Percentiles rank a stretch among this genome's conserved stretches.
These are phyloP conservation scores for Xylariaceae sp. DNA, from an alignment of 2,329 filamentous ascomycete genomes.

Conservation along the genomic window DNA sequence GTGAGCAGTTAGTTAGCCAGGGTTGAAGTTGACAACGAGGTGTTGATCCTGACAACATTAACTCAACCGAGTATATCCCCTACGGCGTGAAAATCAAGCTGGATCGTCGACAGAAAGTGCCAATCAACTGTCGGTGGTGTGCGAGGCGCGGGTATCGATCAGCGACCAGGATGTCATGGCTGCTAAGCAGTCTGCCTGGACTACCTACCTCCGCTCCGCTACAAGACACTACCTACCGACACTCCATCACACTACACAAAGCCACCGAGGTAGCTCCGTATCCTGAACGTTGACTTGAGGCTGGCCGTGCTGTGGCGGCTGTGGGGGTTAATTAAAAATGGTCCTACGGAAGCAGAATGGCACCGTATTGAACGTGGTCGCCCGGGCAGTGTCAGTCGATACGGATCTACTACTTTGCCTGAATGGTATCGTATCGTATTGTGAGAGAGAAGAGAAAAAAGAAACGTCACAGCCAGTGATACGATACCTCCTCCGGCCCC, in stretches of 20 bases:
- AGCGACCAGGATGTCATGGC: constrained; percentile 22
- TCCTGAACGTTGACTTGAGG: constrained; percentile 13
- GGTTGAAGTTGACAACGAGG: no score
- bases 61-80: no score
- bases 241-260: background rate
- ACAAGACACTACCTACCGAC: background rate
- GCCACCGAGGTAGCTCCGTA: constrained; percentile 19
- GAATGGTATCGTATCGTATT: background rate
- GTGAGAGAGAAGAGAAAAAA: background rate
- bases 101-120: no score
- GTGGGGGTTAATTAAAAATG: background rate
- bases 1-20: no score
- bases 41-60: no score
- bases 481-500: no score
- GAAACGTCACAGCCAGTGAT: background rate
- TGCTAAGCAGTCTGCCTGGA: no score
- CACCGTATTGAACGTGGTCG: background rate
- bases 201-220: background rate
- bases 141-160: constrained; percentile 11
- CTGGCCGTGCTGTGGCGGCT: constrained; percentile 15
- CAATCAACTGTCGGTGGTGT: background rate
- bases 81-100: no score
- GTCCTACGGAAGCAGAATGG: background rate
- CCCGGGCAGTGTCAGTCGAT: no score
- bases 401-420: background rate